Conservation (phyloP, 495 filamentous ascomycete species). For the Trichoderma asperelloides region DNA sequence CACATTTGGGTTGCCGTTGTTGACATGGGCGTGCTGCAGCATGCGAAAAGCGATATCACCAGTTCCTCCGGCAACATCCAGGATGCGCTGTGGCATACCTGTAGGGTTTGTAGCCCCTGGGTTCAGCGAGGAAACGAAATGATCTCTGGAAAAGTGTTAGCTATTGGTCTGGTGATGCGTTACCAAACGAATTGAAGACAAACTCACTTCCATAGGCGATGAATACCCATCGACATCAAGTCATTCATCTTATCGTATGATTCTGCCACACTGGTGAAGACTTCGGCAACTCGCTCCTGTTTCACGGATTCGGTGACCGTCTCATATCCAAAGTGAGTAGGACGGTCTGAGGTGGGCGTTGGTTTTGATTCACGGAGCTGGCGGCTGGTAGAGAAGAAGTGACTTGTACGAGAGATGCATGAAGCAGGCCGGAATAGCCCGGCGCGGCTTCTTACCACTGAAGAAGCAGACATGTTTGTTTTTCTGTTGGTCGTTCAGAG, state of each 20-base stretch:
- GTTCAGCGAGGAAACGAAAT: constrained; percentile 88
- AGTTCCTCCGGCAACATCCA: constrained; percentile 95
- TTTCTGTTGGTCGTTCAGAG: neutral
- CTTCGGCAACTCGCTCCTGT: constrained; percentile 56
- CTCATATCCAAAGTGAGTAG: constrained; percentile 91
- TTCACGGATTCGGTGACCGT: constrained; percentile 80
- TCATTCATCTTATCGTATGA: constrained; percentile 97
- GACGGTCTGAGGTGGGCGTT: constrained; percentile 49
- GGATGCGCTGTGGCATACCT: constrained; percentile 55
- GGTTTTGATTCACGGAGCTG: constrained; percentile 23
- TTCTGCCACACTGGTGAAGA: constrained; percentile 92
- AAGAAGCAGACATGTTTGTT: neutral
- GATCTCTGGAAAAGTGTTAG: constrained; percentile 44
- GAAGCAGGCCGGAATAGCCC: neutral
- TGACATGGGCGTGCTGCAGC: constrained; percentile 74
- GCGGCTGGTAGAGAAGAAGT: neutral
- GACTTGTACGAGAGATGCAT: neutral
- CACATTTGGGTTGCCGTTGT: constrained; percentile 71
- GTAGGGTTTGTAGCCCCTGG: constrained; percentile 56
- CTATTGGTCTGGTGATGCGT: neutral
- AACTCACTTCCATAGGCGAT: constrained; percentile 80
- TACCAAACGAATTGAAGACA: neutral
- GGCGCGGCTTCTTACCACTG: neutral
- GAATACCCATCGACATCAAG: constrained; percentile 94
- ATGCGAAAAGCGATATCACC: constrained; percentile 98